These are phyloP conservation scores for Aaosphaeria pasadenensis DNA, from an alignment of 2,329 filamentous ascomycete genomes.

Conservation along the genomic window DNA sequence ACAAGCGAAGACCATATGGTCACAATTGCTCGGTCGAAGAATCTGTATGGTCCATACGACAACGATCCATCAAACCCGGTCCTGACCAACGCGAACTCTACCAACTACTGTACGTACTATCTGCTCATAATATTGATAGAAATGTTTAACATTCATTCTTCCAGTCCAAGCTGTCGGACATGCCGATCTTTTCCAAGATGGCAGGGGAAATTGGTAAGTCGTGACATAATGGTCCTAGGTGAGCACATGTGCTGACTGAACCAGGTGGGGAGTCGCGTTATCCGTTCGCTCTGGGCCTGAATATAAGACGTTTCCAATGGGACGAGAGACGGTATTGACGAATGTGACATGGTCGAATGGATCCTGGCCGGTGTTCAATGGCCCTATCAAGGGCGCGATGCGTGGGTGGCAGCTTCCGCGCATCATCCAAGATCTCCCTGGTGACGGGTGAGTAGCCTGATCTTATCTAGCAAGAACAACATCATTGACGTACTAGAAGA, in stretches of 20 bases:
- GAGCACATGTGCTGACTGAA: background rate
- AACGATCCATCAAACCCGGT: slow-evolving; percentile 37
- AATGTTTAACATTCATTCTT: background rate
- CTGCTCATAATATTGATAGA: slow-evolving; percentile 2
- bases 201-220: slow-evolving; percentile 15
- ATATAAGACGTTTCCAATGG: slow-evolving; percentile 24
- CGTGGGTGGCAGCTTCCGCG: slow-evolving; percentile 41
- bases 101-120: slow-evolving; percentile 28
- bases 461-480: no score
- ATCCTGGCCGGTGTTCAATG: slow-evolving; percentile 45
- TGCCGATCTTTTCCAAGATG: slow-evolving; percentile 27
- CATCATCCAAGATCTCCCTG: slow-evolving; percentile 31
- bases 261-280: slow-evolving; percentile 24
- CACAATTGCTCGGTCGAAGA: slow-evolving; percentile 35
- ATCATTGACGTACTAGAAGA: background rate
- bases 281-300: slow-evolving; percentile 21
- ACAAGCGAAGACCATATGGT: slow-evolving; percentile 35
- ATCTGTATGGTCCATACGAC: slow-evolving; percentile 37
- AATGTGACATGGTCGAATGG: slow-evolving; percentile 24
- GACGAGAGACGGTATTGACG: slow-evolving; percentile 23
- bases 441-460: slow-evolving; percentile 27
- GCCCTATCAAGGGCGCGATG: slow-evolving; percentile 46
- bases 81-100: slow-evolving; percentile 36
- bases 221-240: background rate
- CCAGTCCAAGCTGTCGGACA: slow-evolving; percentile 25